These are phyloP conservation scores for Pharnaceum exiguum DNA, from an alignment of 148 eudicot genomes.

Conservation along the genomic window DNA sequence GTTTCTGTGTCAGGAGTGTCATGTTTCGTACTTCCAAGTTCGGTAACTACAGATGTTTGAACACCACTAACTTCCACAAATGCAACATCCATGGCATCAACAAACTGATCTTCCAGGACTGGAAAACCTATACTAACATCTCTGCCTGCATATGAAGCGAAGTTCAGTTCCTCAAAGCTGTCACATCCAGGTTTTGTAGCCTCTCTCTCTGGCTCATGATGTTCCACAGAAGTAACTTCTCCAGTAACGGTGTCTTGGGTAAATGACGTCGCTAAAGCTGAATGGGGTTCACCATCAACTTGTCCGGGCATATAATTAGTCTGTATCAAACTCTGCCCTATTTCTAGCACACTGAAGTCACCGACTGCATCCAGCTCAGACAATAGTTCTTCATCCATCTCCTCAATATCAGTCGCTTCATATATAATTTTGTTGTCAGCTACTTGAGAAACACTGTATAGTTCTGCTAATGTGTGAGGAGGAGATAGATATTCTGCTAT, in stretches of 20 bases:
- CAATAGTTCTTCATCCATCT: conserved; percentile 61
- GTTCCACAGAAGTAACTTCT: neutral
- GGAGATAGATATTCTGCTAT: too few relatives aligned
- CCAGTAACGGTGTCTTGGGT: neutral
- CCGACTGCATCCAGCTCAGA: conserved; percentile 72
- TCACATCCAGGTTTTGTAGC: conserved; percentile 1
- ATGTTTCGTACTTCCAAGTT: conserved; percentile 17
- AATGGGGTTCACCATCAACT: neutral
- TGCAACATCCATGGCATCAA: conserved; percentile 26
- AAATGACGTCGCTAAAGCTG: neutral
- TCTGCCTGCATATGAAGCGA: conserved; percentile 7
- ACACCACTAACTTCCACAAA: conserved; percentile 21
- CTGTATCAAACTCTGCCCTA: conserved; percentile 12
- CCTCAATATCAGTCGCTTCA: conserved; percentile 35
- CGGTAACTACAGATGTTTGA: conserved; percentile 15
- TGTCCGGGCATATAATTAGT: conserved; percentile 4
- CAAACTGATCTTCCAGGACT: conserved; percentile 27
- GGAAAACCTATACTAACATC: conserved; percentile 20
- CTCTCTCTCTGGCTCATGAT: neutral
- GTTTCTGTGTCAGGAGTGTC: conserved; percentile 7
- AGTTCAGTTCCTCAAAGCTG: conserved; percentile 6
- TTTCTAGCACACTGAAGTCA: conserved; percentile 51
- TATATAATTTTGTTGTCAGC: conserved; percentile 17
- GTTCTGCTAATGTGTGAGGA: too few relatives aligned
- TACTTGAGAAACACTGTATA: neutral